Evolutionary conservation across 208 protist genomes (phyloP), one percentile per base, ranked within the genome.

Genomic region (Zelonia costaricensis): DNA sequence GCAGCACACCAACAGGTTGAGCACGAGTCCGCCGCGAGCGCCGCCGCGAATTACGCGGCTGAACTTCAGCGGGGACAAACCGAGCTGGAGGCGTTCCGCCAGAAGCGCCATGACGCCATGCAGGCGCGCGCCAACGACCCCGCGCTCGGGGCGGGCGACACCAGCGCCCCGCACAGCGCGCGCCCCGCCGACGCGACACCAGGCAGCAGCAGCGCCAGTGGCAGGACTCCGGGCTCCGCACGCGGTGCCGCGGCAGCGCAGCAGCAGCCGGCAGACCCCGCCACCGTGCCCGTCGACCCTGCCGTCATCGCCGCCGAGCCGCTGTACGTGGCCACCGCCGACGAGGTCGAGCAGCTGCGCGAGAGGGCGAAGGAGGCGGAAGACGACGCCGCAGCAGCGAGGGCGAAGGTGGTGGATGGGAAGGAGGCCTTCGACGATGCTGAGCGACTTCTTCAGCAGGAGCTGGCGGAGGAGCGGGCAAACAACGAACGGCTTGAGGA

Each of bases 91-190:
- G 62, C 49, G 27, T 60, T 76, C 39, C 45, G 62, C 15, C 35
- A 73, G 31, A 77, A 57, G 53, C 69, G 69, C 10, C 40, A 31
- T 40, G 48, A 52, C 12, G 69, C 69, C 0, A 55, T 74, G 20
- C 35, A 70, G 8, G 59, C 54, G 4, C 39, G 54, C 2, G 25
- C 25, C 1, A 9, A 12, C 7, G 63, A 69, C 10, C 45, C 45
- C n/a, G n/a, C n/a, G n/a, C n/a, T n/a, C n/a, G n/a, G n/a, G n/a
- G n/a, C n/a, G n/a, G n/a, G n/a, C n/a, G n/a, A n/a, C n/a, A n/a
- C n/a, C 28, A 18, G 3, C 48, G 30, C 30, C 12, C 25, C 25
- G 48, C n/a, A 18, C 30, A 23, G 30, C 16, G 30, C 10, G 16
- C 46, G 23, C 23, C 25, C 12, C 8, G 27, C 46, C 7, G 0